Evolutionary conservation across 306 rosid genomes (phyloP), one percentile per base, ranked within the genome.

Genomic region (Hippophae gyantsensis): DNA sequence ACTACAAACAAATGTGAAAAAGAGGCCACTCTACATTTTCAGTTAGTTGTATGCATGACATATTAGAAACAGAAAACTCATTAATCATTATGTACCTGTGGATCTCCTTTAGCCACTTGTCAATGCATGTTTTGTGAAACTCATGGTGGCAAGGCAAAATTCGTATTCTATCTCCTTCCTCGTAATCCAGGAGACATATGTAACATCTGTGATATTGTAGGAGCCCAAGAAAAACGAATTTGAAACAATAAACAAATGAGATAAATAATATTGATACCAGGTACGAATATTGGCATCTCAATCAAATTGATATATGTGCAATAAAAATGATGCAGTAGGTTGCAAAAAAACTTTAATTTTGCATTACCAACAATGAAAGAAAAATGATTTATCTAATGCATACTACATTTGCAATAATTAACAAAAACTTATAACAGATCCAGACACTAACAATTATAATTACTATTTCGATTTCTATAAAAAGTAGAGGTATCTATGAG

Each of bases 61-160:
- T 43, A 61, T 13, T 48, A 50, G 49, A 49, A 49, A 48, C 25
- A 49, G 27, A 32, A 9, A 46, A 27, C 25, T 9, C 53, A 32
- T 9, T 43, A 27, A 13, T 9, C 53, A 32, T 9, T 43, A 55
- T 59, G 18, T 78, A 93, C 99, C 99, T 89, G 80, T 93, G 99
- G 70, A 89, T 86, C 81, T 93, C 99, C 80, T 93, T 93, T 67
- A 93, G 80, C 99, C 99, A 93, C 73, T 93, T 93, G 95, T 93
- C 99, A 52, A 93, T 62, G 61, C 99, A 93, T 32, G 95, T 66
- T 53, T 80, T 78, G 61, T 93, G 99, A 64, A 86, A 93, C 64
- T 93, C 99, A 58, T 93, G 99, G 67, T 74, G 88, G 59, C 99
- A 93, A 72, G 99, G 97, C 64, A 93, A 83, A 46, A 81, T 77